Evolutionary conservation across 441 rosid genomes (phyloP).

Genomic region (Sinapis alba): DNA sequence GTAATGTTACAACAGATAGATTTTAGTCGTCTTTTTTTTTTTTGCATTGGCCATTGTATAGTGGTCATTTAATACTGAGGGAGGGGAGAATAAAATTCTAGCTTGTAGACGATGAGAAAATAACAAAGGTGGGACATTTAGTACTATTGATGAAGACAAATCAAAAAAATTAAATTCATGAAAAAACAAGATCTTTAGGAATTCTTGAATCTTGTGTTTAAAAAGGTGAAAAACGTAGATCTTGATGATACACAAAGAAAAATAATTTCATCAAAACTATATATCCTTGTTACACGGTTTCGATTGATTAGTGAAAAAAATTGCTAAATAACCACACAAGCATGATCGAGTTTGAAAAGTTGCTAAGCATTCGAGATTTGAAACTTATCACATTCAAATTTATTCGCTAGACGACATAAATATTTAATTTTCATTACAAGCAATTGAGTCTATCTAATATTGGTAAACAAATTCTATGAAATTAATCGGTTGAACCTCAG

Average conservation of each 20-base stretch:
- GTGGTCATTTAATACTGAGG: not conserved
- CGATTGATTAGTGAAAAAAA: not conserved
- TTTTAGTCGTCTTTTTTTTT: not conserved
- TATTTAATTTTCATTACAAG: too few relatives aligned
- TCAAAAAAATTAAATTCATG: not conserved
- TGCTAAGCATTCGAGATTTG: too few relatives aligned
- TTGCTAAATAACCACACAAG: too few relatives aligned
- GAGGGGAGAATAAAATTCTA: not conserved
- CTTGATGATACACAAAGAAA: not conserved
- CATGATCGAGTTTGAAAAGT: too few relatives aligned
- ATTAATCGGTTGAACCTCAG: too few relatives aligned
- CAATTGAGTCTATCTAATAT: too few relatives aligned
- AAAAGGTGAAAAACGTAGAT: not conserved
- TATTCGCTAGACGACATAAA: too few relatives aligned
- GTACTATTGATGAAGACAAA: not conserved
- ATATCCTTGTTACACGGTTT: not conserved
- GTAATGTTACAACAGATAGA: not conserved
- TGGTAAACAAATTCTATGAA: too few relatives aligned
- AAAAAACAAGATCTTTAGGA: not conserved
- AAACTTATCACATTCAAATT: too few relatives aligned
- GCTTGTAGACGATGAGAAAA: not conserved
- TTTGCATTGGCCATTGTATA: not conserved
- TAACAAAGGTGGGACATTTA: not conserved
- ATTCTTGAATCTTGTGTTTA: not conserved
- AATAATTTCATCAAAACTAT: not conserved